Conservation (phyloP, 208 protist species). For the Angomonas deanei region DNA sequence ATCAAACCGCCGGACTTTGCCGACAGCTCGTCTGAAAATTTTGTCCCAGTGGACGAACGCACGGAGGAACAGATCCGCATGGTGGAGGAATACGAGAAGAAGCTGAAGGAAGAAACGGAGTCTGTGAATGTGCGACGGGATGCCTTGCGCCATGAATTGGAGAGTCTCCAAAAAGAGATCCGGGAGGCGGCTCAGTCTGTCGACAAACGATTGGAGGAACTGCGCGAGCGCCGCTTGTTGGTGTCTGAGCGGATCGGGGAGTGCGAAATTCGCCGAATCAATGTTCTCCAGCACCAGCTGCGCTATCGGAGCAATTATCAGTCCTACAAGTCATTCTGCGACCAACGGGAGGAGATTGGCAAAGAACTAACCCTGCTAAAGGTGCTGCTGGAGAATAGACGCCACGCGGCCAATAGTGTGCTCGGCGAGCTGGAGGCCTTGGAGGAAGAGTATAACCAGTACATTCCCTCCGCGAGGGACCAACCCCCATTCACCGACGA, state of each 20-base stretch:
- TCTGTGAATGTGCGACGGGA: conserved; percentile 53
- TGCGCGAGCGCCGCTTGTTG: conserved; percentile 40
- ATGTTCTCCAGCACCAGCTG: conserved; percentile 61
- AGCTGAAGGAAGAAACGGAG: conserved; percentile 67
- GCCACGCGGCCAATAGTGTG: conserved; percentile 17
- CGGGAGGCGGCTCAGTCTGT: conserved; percentile 20
- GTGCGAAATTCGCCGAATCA: conserved; percentile 63
- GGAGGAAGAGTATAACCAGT: conserved; percentile 31
- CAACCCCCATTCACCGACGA: conserved; percentile 56
- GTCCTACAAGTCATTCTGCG: conserved; percentile 15
- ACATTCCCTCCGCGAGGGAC: conserved; percentile 20
- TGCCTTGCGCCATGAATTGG: conserved; percentile 60
- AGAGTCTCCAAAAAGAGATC: conserved; percentile 51
- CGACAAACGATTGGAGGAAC: conserved; percentile 37
- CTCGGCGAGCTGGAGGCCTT: conserved; percentile 23
- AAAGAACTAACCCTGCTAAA: conserved; percentile 20
- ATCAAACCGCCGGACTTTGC: conserved; percentile 66
- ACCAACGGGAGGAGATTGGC: conserved; percentile 17
- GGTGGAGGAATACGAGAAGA: conserved; percentile 75
- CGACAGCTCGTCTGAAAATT: conserved; percentile 61
- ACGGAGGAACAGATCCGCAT: conserved; percentile 73
- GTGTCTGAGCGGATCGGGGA: conserved; percentile 45
- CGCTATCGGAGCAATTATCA: conserved; percentile 20
- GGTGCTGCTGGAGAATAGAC: conserved; percentile 25
- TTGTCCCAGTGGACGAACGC: conserved; percentile 72